These are phyloP conservation scores for Croton setiger DNA, from an alignment of 441 rosid species.

Conservation along the genomic window DNA sequence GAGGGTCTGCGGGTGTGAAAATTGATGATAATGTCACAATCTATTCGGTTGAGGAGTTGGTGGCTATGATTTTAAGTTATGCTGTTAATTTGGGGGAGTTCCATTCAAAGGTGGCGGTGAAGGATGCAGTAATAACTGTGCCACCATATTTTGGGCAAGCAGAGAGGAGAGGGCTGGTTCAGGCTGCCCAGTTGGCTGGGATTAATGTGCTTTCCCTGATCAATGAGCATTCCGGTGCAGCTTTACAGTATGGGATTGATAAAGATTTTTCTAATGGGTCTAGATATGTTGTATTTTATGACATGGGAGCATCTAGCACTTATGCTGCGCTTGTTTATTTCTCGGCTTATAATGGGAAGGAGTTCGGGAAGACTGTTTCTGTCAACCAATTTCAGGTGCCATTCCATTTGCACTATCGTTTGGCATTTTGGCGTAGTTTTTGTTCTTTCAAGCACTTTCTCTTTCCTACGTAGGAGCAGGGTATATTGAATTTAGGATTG, in stretches of 20 bases:
- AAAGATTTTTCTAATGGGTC: conserved; percentile 87
- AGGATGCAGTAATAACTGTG: conserved; percentile 74
- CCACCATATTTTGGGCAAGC: conserved; percentile 97
- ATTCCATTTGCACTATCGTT: neutral
- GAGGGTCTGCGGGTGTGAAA: conserved; percentile 64
- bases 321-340: conserved; percentile 82
- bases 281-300: conserved; percentile 82
- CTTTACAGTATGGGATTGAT: conserved; percentile 96
- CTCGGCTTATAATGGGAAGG: conserved; percentile 79
- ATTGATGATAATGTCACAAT: conserved; percentile 45
- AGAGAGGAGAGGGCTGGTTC: conserved; percentile 78
- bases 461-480: neutral
- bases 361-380: conserved; percentile 76
- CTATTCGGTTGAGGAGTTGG: conserved; percentile 79
- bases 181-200: conserved; percentile 89
- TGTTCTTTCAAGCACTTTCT: neutral
- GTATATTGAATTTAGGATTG: neutral
- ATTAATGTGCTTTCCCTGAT: conserved; percentile 72
- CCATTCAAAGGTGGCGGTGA: conserved; percentile 60
- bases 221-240: conserved; percentile 93
- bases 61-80: conserved; percentile 76
- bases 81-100: conserved; percentile 70
- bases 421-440: neutral
- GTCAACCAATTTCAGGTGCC: conserved; percentile 90
- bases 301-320: conserved; percentile 90